Conservation (phyloP, 2,329 filamentous ascomycete species). For the Sordariomycetes sp. region DNA sequence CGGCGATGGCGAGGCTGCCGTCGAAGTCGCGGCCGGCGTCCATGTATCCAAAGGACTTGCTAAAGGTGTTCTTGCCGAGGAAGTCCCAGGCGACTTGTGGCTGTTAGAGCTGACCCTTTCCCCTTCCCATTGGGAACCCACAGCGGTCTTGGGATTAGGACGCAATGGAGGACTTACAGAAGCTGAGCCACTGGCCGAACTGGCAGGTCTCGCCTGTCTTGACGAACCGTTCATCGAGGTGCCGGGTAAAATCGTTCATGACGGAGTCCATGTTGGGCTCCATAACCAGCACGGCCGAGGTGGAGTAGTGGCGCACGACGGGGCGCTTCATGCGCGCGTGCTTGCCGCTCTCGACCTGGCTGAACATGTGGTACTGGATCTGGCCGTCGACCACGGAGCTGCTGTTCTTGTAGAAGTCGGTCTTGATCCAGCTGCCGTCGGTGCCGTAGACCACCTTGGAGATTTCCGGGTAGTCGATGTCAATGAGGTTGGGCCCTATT, state of each 20-base stretch:
- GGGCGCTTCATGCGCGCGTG: conserved; percentile 25
- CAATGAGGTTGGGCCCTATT: conserved; percentile 17
- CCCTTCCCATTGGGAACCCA: background rate
- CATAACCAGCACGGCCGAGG: conserved; percentile 13
- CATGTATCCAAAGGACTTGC: conserved; percentile 28
- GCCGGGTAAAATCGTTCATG: conserved; percentile 16
- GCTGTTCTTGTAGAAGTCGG: conserved; percentile 24
- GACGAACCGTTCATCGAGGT: conserved; percentile 18
- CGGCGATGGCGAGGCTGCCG: conserved; percentile 6
- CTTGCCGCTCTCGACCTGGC: conserved; percentile 17
- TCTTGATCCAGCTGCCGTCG: conserved; percentile 17
- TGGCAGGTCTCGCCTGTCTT: conserved; percentile 8
- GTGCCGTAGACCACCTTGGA: conserved; percentile 17
- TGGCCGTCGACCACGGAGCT: conserved; percentile 21
- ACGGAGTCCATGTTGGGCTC: conserved; percentile 20
- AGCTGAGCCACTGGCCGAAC: conserved; percentile 14
- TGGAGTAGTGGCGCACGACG: conserved; percentile 23
- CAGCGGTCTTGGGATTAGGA: background rate
- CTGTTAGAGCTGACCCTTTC: background rate
- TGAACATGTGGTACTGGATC: conserved; percentile 26
- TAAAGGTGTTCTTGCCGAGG: conserved; percentile 26
- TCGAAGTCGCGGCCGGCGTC: conserved; percentile 14
- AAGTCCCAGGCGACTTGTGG: conserved; percentile 25
- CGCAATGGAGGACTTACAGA: conserved; percentile 9
- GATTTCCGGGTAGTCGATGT: conserved; percentile 15